Conservation (phyloP, 345 rosid genomes). For the Aquilaria sinensis region DNA sequence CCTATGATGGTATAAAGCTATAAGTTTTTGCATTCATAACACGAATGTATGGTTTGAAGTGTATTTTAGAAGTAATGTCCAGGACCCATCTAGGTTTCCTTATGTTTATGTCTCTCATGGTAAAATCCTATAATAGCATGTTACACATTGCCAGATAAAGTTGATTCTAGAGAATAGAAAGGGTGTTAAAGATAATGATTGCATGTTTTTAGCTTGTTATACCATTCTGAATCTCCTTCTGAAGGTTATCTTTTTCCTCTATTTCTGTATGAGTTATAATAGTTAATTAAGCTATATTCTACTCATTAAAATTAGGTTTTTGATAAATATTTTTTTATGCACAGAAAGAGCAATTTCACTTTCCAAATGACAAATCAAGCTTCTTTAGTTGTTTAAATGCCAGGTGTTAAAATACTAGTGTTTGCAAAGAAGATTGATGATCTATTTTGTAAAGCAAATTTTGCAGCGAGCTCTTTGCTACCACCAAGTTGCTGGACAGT, state of each 20-base stretch:
- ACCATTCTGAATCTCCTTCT: slow-evolving; percentile 71
- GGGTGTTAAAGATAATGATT: slow-evolving; percentile 34
- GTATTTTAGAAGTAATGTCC: too few relatives aligned
- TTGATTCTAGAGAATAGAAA: slow-evolving; percentile 31
- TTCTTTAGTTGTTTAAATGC: slow-evolving; percentile 33
- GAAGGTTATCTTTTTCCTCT: slow-evolving; percentile 45
- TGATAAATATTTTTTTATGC: slow-evolving; percentile 7
- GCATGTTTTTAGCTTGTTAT: slow-evolving; percentile 79
- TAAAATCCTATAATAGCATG: slow-evolving; percentile 29
- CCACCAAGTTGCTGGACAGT: too few relatives aligned
- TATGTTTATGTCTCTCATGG: not conserved
- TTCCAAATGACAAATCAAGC: slow-evolving; percentile 36
- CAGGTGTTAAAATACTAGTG: too few relatives aligned
- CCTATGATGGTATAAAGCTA: slow-evolving; percentile 59
- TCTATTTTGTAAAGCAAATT: too few relatives aligned
- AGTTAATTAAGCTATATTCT: not conserved
- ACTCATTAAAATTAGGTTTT: not conserved
- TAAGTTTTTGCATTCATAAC: slow-evolving; percentile 25
- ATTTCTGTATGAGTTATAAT: not conserved
- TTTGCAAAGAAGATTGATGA: too few relatives aligned
- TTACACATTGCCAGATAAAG: slow-evolving; percentile 60
- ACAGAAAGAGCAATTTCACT: slow-evolving; percentile 46
- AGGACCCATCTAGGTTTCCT: not conserved
- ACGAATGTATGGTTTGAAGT: too few relatives aligned
- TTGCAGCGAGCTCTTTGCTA: too few relatives aligned